Evolutionary conservation across 2,329 filamentous ascomycete genomes (phyloP).

Genomic region (Thielaviopsis populi): DNA sequence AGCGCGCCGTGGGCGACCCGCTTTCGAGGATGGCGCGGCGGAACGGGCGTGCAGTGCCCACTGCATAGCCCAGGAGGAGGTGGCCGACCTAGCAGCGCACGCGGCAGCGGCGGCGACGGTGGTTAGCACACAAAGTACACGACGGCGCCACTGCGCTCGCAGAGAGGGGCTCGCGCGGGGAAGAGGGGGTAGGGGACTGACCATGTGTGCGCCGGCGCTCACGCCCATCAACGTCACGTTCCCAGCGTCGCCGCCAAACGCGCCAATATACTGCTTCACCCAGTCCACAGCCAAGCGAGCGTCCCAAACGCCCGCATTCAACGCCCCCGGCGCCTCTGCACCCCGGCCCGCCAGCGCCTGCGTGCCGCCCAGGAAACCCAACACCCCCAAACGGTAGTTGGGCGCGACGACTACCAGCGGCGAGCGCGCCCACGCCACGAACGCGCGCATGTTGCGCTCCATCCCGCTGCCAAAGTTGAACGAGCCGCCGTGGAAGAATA

Average conservation of each 20-base stretch:
- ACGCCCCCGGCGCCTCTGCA: slow-evolving; percentile 26
- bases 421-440: slow-evolving; percentile 40
- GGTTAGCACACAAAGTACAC: too few species aligned
- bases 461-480: slow-evolving; percentile 41
- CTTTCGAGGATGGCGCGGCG: slow-evolving; percentile 42
- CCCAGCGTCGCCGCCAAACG: slow-evolving; percentile 43
- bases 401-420: slow-evolving; percentile 44
- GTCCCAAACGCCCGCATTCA: slow-evolving; percentile 52
- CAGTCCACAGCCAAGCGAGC: slow-evolving; percentile 44
- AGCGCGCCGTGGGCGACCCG: slow-evolving; percentile 39
- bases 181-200: too few species aligned
- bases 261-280: slow-evolving; percentile 43
- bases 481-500: slow-evolving; percentile 49
- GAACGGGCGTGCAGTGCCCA: slow-evolving; percentile 31
- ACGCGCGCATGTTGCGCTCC: slow-evolving; percentile 45
- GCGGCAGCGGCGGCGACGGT: neutral
- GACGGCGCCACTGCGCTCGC: too few species aligned
- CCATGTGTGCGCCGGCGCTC: slow-evolving; percentile 48
- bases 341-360: slow-evolving; percentile 32
- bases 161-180: too few species aligned
- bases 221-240: slow-evolving; percentile 47
- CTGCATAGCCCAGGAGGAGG: slow-evolving; percentile 40
- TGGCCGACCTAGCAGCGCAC: slow-evolving; percentile 42
- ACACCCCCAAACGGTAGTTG: slow-evolving; percentile 48
- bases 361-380: slow-evolving; percentile 53